Evolutionary conservation across 1,139 yeast species (phyloP), one percentile per base, ranked within the genome.

Genomic region (Blastobotrys aristatus): DNA sequence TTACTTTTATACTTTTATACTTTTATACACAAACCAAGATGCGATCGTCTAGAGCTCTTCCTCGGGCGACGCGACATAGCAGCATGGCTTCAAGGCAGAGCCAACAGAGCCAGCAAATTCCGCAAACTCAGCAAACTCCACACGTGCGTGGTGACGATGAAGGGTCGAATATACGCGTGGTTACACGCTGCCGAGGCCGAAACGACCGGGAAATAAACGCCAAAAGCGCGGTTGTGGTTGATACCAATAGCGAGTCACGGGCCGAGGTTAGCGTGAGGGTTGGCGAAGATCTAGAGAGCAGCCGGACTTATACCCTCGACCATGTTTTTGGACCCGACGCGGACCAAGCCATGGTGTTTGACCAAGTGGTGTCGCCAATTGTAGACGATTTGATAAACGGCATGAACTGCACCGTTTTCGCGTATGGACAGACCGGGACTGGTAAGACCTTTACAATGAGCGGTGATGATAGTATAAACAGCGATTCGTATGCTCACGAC

Each of bases 341-440:
- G 11, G 86, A 81, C 59, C 92, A 84, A 62, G 69, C 70, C 44
- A 66, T 75, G 55, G 60, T 84, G 0, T 84, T 78, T 55, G 76
- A 78, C 14, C 76, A 77, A 26, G 80, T 80, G 8, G 87, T 84
- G 0, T 62, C 71, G 27, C 84, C 84, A 31, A 72, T 78, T 48
- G 73, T 83, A 35, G 67, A 71, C 22, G 89, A 83, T 54, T 76
- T 81, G 62, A 55, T 81, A 44, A 66, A 69, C 37, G 88, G 88
- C 8, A 55, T 60, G 57, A 63, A 60, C 48, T 88, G 89, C 48
- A 85, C 96, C 0, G 75, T 88, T 4, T 75, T 87, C 57, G 95
- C 95, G 0, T 87, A 87, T 63, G 95, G 96, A 10, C 96, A 87
- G 66, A 87, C 95, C 0, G 95, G 95, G 10, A 83, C 95, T 0